These are phyloP conservation scores for Beauveria brongniartii DNA, from an alignment of 2,329 filamentous ascomycete species.

Conservation along the genomic window DNA sequence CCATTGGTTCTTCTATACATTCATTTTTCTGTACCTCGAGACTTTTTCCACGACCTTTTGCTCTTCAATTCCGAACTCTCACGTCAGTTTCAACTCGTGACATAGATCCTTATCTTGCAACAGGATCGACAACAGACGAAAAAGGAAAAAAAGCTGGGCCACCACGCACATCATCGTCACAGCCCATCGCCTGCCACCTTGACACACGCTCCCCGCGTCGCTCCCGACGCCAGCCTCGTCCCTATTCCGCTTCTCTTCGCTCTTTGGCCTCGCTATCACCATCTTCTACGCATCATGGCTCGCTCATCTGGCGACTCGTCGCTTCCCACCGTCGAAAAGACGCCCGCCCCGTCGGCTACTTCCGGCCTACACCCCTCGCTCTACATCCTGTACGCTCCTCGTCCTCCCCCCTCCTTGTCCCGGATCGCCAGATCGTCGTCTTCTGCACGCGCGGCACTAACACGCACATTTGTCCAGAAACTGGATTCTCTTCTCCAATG, in stretches of 20 bases:
- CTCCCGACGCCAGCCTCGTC: background rate
- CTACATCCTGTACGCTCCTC: slow-evolving; percentile 22
- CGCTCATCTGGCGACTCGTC: slow-evolving; percentile 3
- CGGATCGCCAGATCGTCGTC: background rate
- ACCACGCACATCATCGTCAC: no score
- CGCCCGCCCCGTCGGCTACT: slow-evolving; percentile 10
- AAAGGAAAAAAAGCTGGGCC: no score
- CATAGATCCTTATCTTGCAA: no score
- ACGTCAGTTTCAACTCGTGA: no score
- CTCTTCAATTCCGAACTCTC: no score
- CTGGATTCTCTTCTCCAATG: slow-evolving; percentile 81
- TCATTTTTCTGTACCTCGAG: no score
- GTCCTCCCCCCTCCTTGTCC: background rate
- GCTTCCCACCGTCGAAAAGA: slow-evolving; percentile 20
- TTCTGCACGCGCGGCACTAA: background rate
- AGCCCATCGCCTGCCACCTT: no score
- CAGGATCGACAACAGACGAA: no score
- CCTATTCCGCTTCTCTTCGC: background rate
- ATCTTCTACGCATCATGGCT: background rate
- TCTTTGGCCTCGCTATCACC: background rate
- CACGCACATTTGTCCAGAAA: slow-evolving; percentile 30
- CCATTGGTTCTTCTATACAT: no score
- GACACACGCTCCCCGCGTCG: background rate
- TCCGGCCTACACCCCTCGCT: slow-evolving; percentile 26
- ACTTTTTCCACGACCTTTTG: no score